Evolutionary conservation across 2,329 filamentous ascomycete species (phyloP), one percentile per base, ranked within the genome.

Genomic region (Bretziella fagacearum): DNA sequence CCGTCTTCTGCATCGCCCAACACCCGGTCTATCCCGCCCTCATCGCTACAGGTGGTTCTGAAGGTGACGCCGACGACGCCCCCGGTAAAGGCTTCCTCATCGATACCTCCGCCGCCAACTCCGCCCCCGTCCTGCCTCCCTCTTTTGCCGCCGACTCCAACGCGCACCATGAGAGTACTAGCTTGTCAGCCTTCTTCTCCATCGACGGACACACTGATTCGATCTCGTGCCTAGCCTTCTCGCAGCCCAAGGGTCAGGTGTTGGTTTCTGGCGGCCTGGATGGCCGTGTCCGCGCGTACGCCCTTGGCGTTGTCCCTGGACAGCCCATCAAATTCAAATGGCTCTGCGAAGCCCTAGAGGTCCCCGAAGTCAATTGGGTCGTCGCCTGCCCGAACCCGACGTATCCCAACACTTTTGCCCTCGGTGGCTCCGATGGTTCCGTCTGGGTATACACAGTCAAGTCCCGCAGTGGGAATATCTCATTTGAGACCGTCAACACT

Each of bases 381-480:
- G 64, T 69, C 1, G 65, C 85, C 0, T 93, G 84, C 59, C 86
- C 87, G 1, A 69, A 79, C 52, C 62, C 77, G 10, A 65, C 69
- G 4, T 76, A 84, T 59, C 74, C 81, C 51, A 93, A 95, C 64
- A 78, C 84, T 6, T 60, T 98, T 52, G 91, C 91, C 0, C 66
- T 98, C 6, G 91, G 91, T 49, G 86, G 86, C 27, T 82, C 74
- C 29, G 87, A 98, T 59, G 91, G 91, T 47, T 87, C 80, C 44
- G 86, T 95, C 35, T 98, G 91, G 91, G 81, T 98, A 7, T 94
- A 95, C 65, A 79, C 78, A n/a, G 71, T 96, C 57, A 80, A 87
- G 60, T 66, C 73, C 25, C 68, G 68, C 46, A 77, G 84, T 53
- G 36, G 62, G 27, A 63, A 63, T 43, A 68, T 66, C 56, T 64